Base-by-base conservation (phyloP, 345 rosid species). In the Moringa oleifera region DNA sequence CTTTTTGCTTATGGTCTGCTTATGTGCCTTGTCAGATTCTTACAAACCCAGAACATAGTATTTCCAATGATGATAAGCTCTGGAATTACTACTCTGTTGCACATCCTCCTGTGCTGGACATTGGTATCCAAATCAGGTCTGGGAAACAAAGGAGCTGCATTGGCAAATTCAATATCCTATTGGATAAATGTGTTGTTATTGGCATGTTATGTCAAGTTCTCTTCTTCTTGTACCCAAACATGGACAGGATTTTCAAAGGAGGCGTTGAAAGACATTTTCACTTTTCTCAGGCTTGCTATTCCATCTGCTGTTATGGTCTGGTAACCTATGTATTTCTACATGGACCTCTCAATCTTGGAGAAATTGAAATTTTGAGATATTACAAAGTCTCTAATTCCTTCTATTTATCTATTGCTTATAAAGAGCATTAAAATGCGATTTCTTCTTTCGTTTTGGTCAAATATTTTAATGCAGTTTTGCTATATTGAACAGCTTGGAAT, bases 221-320 rank as follows among this genome's bases (percentile, higher is more conserved):
- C 81, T 22, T 20, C 75, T 49, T 55, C 81, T 31, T 77, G 75
- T 33, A 55, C 64, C 0, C 18, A 69, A 17, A 73, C 68, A 9
- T 77, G 75, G 81, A 70, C 65, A n/a, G 95, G 98, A 12, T 92
- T 89, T 66, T 87, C 98, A 0, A 82, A 23, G 73, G 87, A 85
- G 56, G 89, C 91, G 18, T 73, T 82, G 20, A 64, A 64, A 0
- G 60, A 77, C 55, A 64, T 83, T 46, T 13, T 68, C 63, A 64
- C 65, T 24, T 89, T 92, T 71, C 18, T 84, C 22, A 79, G 65
- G 53, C 85, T 89, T 36, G 86, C 89, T 28, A 73, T 87, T 67
- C 96, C 98, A 65, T 92, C 98, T 6, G 83, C 98, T 19, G 59
- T 82, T 58, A 92, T 89, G 98, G 86, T 83, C 25, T 85, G 90